Conservation (phyloP, 2,329 filamentous ascomycete genomes). For the Amesomyces nigricolor region DNA sequence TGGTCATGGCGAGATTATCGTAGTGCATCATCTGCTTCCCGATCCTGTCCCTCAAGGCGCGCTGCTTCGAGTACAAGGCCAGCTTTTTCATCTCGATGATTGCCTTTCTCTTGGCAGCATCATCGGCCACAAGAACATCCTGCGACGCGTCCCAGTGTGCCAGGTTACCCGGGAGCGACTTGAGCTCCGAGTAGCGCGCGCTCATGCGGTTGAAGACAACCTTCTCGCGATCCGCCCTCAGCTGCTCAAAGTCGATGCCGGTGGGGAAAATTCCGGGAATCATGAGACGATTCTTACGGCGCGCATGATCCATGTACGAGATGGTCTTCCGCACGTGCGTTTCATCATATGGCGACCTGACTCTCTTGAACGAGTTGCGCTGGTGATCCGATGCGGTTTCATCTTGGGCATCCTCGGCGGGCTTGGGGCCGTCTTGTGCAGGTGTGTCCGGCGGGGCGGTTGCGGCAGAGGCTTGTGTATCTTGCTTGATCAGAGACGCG, state of each 20-base stretch:
- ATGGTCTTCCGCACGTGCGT: slow-evolving; percentile 54
- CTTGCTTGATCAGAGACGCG: slow-evolving; percentile 45
- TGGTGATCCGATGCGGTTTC: slow-evolving; percentile 18
- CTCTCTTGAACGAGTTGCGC: slow-evolving; percentile 57
- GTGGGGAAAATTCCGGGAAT: slow-evolving; percentile 85
- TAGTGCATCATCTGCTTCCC: slow-evolving; percentile 90
- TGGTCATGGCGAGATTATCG: slow-evolving; percentile 94
- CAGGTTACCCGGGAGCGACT: slow-evolving; percentile 76
- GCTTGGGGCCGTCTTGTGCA: slow-evolving; percentile 34
- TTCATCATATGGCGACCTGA: slow-evolving; percentile 65
- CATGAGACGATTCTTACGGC: slow-evolving; percentile 69
- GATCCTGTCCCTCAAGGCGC: slow-evolving; percentile 76
- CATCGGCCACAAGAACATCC: slow-evolving; percentile 62
- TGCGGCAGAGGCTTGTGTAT: slow-evolving; percentile 37
- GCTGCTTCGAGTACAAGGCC: slow-evolving; percentile 81
- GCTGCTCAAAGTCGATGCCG: slow-evolving; percentile 79
- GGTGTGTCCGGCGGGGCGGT: slow-evolving; percentile 25
- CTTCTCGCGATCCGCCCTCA: slow-evolving; percentile 80
- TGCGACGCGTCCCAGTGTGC: slow-evolving; percentile 80
- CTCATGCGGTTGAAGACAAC: slow-evolving; percentile 87
- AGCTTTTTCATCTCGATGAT: slow-evolving; percentile 95
- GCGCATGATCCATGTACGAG: slow-evolving; percentile 72
- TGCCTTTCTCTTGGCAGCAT: slow-evolving; percentile 78
- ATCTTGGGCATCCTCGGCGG: slow-evolving; percentile 31
- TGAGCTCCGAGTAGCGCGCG: slow-evolving; percentile 77